A percentile compares a stretch with the other conserved stretches of the same genome.
Evolutionary conservation across 2,329 filamentous ascomycete genomes (phyloP).

Genomic region (Westerdykella aurantiaca): DNA sequence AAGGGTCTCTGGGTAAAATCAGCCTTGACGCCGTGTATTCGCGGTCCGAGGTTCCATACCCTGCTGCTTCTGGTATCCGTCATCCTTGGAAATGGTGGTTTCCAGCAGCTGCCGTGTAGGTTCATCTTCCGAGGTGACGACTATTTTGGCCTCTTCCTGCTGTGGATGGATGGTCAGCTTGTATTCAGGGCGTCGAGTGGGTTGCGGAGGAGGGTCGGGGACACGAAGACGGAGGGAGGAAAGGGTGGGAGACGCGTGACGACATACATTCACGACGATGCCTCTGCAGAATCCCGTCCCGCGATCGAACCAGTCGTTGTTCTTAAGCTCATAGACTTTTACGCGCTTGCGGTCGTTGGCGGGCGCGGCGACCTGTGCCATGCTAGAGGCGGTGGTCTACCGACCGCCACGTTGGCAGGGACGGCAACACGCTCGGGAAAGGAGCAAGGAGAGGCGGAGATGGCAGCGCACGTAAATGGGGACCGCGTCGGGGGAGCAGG

Average conservation of each 20-base stretch:
- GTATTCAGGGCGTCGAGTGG: slow-evolving; percentile 4
- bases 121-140: slow-evolving; percentile 90
- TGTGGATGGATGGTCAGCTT: slow-evolving; percentile 47
- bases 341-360: slow-evolving; percentile 60
- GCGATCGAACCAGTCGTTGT: slow-evolving; percentile 98
- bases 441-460: slow-evolving; percentile 8
- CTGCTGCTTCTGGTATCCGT: slow-evolving; percentile 98
- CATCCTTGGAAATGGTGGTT: slow-evolving; percentile 84
- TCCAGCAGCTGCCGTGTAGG: slow-evolving; percentile 78
- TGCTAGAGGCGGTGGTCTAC: slow-evolving; percentile 22
- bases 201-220: slow-evolving; percentile 5
- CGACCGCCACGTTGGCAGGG: slow-evolving; percentile 31
- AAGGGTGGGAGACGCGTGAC: slow-evolving; percentile 4
- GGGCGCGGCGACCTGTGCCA: slow-evolving; percentile 40
- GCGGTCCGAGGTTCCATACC: slow-evolving; percentile 48
- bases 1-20: slow-evolving; percentile 66
- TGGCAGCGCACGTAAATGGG: too few relatives aligned
- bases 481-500: not conserved
- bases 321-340: slow-evolving; percentile 97
- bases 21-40: slow-evolving; percentile 6
- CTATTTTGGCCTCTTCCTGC: slow-evolving; percentile 77
- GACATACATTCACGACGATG: slow-evolving; percentile 63
- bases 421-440: slow-evolving; percentile 30
- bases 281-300: slow-evolving; percentile 94
- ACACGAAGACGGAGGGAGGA: not conserved